Base-by-base conservation (phyloP, 352 stramenopile species). In the Phytophthora sp. region DNA sequence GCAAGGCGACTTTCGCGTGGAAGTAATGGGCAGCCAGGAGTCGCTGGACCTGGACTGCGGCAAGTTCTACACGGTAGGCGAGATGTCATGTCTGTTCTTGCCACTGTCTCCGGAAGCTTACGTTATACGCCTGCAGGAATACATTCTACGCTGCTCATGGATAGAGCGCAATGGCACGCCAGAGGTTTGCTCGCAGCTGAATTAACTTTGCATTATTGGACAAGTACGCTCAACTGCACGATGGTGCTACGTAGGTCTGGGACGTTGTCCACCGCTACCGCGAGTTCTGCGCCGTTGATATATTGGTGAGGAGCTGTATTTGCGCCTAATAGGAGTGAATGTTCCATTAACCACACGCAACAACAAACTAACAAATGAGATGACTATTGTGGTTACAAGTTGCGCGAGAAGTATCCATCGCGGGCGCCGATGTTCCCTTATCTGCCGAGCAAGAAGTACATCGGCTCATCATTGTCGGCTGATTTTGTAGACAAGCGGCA, bases 401-500 rank as follows among this genome's bases (percentile, higher is more conserved):
- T 95, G 21, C 85, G 87, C 9, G 87, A 95, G 50, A 95, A 95
- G 66, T 93, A 94, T 57, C 85, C 85, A 59, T 90, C 85, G 13
- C 82, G 84, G 24, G 85, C 79, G 29, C 63, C 73, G 13, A 69
- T 90, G 68, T 94, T 95, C 46, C 87, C 85, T 21, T 84, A 80
- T 53, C 68, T 95, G 23, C 87, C 87, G 21, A 94, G 87, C 73
- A 95, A 95, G 59, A 95, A 94, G 55, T 91, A 93, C 57, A 91
- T 95, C 39, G 87, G 87, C 13, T 94, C 87, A 36, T 95, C 87
- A 45, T 69, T 95, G 9, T 92, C 85, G 44, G 82, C 79, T 3
- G 88, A 95, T 36, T 91, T 95, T 69, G 86, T 95, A 44, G 88
- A 95, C 73, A 93, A 93, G 64, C 84, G 88, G 27, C 88, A 94